Base-by-base conservation (phyloP, 352 stramenopile species). In the Poterioochromonas sp. region DNA sequence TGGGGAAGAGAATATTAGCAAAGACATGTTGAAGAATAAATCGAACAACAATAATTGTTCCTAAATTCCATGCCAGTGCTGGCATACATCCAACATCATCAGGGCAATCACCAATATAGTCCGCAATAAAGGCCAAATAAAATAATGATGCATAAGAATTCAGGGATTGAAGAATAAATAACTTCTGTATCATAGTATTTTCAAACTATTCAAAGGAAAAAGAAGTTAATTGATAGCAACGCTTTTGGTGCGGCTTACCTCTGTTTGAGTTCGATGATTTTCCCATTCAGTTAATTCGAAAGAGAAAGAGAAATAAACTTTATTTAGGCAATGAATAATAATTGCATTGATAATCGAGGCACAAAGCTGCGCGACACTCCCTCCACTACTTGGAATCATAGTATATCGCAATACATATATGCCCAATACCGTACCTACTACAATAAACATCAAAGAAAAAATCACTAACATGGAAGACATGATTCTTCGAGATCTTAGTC, bases 241-340 rank as follows among this genome's bases (percentile, higher is more conserved):
- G n/a, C n/a, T n/a, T n/a, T n/a, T n/a, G n/a, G n/a, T n/a, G n/a
- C n/a, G n/a, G n/a, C n/a, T n/a, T n/a, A n/a, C n/a, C n/a, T n/a
- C n/a, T 12, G n/a, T 65, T 65, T 35, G 8, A 15, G n/a, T 35
- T 39, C 92, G 87, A 81, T 98, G 94, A 85, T 98, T 98, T 80
- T 99, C 95, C 80, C 92, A 90, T 70, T 97, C 87, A 83, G 96
- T 98, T 41, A 99, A 83, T 63, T 88, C 89, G 37, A 90, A 85
- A 5, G 94, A 94, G 29, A 98, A 83, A 65, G 79, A 84, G 70
- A 90, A 92, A 64, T 98, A 95, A 18, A 93, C 85, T 73, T 88
- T 92, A 81, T 97, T 97, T 58, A 98, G 86, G 22, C 97, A 77
- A 69, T 94, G 82, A 83, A 98, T 95, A 79, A 92, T 89, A 11